Evolutionary conservation across 257 asterid species (phyloP).

Genomic region (Cinchona pubescens): DNA sequence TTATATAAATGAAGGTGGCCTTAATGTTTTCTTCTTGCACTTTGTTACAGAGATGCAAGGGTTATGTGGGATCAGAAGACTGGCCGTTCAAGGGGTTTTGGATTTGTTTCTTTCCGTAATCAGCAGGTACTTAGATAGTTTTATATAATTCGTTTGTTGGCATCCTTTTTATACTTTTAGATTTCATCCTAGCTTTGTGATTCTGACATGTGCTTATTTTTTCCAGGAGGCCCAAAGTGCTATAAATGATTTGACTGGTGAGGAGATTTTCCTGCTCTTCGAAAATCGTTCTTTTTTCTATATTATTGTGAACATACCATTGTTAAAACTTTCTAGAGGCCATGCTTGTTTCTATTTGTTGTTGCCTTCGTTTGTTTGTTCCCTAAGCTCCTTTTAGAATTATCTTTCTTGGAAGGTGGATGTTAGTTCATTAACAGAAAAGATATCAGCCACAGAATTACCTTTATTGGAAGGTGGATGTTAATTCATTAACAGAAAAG

Average conservation of each 20-base stretch:
- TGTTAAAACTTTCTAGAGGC: neutral
- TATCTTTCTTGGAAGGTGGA: neutral
- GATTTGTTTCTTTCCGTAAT: conserved; percentile 77
- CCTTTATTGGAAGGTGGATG: neutral
- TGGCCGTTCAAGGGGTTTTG: conserved; percentile 92
- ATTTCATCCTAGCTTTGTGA: neutral
- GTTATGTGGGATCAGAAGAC: conserved; percentile 99
- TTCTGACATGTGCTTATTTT: conserved; percentile 12
- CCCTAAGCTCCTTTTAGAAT: neutral
- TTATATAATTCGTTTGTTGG: neutral
- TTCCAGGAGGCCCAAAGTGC: conserved; percentile 83
- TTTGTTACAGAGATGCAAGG: conserved; percentile 68
- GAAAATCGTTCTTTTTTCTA: neutral
- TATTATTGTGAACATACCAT: neutral
- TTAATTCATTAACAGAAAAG: neutral
- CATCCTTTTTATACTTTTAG: neutral
- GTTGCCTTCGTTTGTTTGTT: neutral
- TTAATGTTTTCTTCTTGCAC: conserved; percentile 4
- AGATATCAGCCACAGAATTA: neutral
- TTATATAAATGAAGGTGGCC: neutral
- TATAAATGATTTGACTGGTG: conserved; percentile 74
- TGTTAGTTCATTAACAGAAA: neutral
- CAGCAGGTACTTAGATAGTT: conserved; percentile 55
- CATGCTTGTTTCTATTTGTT: neutral
- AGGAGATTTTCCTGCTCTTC: conserved; percentile 16